These are phyloP conservation scores for Raphanus sativus DNA, from an alignment of 345 rosid species.

Conservation along the genomic window DNA sequence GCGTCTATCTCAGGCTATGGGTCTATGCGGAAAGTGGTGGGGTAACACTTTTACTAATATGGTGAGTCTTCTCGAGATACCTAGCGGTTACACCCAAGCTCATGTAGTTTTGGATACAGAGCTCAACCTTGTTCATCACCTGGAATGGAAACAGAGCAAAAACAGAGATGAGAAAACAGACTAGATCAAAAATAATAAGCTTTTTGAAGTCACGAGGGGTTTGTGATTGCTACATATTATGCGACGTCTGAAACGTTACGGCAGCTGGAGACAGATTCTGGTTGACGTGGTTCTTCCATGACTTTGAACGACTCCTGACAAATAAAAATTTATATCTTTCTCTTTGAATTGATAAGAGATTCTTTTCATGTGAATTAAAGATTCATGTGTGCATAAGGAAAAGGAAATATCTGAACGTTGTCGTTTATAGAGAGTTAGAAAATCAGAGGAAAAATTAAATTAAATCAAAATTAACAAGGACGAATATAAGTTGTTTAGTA, in stretches of 20 bases:
- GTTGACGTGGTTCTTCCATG: neutral
- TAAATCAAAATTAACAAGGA: no score
- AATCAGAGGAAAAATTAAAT: no score
- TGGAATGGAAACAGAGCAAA: conserved; percentile 4
- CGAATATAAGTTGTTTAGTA: no score
- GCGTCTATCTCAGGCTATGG: no score
- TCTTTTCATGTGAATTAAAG: no score
- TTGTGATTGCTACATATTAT: neutral
- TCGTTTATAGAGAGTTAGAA: no score
- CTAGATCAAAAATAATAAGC: neutral
- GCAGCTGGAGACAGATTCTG: neutral
- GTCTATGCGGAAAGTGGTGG: no score
- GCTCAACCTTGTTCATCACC: neutral
- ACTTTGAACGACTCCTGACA: neutral
- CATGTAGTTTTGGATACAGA: conserved; percentile 2
- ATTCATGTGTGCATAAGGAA: no score
- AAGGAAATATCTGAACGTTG: no score
- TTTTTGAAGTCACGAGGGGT: neutral
- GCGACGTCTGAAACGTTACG: neutral
- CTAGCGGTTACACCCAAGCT: neutral
- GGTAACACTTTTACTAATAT: neutral
- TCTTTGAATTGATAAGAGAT: no score
- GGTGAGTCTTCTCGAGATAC: neutral
- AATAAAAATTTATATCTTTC: no score
- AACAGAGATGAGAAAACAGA: neutral